phyloP scores from a whole-genome alignment of 2,329 filamentous ascomycete species.

The Hypoxylon sp. region DNA sequence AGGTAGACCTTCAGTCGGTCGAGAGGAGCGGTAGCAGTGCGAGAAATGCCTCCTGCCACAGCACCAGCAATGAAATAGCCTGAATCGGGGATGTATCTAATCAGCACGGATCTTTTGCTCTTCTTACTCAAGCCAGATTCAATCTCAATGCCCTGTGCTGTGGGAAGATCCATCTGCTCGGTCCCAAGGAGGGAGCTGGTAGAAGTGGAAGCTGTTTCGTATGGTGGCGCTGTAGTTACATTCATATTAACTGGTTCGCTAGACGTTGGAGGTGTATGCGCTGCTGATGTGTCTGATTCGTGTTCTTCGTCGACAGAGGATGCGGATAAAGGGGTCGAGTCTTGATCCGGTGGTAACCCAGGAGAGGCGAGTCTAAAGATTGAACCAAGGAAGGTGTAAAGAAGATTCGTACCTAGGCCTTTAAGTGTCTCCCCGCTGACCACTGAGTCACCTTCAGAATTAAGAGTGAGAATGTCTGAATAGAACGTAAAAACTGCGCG shows the following conservation, averaged over 20 bases:
- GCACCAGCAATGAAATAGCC: constrained; percentile 98
- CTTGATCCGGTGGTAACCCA: constrained; percentile 48
- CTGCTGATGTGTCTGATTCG: constrained; percentile 16
- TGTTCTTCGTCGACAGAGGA: constrained; percentile 29
- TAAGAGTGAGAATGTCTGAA: constrained; percentile 86
- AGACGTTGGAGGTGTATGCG: constrained; percentile 23
- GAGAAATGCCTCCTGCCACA: constrained; percentile 90
- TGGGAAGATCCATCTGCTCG: constrained; percentile 35
- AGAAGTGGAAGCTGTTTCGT: constrained; percentile 25
- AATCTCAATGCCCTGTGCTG: constrained; percentile 41
- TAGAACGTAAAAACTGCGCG: constrained; percentile 91
- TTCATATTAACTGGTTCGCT: constrained; percentile 35
- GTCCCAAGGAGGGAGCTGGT: constrained; percentile 31
- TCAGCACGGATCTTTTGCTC: constrained; percentile 63
- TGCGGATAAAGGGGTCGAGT: constrained; percentile 20
- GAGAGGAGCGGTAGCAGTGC: constrained; percentile 93
- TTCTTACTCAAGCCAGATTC: constrained; percentile 48
- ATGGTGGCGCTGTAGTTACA: constrained; percentile 28
- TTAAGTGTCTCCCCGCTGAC: constrained; percentile 90
- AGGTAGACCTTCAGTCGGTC: constrained; percentile 98
- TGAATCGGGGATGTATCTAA: constrained; percentile 80
- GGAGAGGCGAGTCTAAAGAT: constrained; percentile 72
- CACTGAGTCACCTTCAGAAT: constrained; percentile 90
- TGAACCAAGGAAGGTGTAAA: constrained; percentile 78
- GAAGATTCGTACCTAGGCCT: constrained; percentile 89